Conservation (phyloP, 805 yeast species). For the Sugiyamaella americana region DNA sequence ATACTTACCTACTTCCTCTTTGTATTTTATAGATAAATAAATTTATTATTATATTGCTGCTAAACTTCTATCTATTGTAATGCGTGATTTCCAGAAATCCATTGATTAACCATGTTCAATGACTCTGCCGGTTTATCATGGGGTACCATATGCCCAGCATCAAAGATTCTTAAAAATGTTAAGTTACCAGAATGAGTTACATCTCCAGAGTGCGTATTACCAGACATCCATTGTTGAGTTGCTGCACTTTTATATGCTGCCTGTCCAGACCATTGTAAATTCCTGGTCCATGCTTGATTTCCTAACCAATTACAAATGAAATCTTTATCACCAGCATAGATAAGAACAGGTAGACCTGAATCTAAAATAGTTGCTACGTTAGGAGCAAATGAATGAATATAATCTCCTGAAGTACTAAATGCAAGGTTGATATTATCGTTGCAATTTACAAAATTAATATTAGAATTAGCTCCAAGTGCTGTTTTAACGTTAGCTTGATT, state of each 20-base stretch:
- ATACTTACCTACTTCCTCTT: too few species aligned
- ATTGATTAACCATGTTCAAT: constrained; percentile 72
- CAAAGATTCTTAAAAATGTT: constrained; percentile 73
- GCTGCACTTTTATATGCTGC: constrained; percentile 41
- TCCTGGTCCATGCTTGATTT: constrained; percentile 70
- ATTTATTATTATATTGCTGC: too few species aligned
- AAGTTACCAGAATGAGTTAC: constrained; percentile 56
- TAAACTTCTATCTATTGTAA: too few species aligned
- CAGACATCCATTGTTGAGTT: constrained; percentile 28
- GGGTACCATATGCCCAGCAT: constrained; percentile 95
- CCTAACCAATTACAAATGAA: constrained; percentile 88
- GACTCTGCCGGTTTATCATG: constrained; percentile 69
- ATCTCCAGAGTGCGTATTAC: constrained; percentile 51
- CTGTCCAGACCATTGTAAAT: constrained; percentile 50
- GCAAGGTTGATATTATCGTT: not conserved
- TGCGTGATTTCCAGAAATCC: constrained; percentile 47
- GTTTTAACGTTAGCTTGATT: constrained; percentile 49
- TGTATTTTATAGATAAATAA: too few species aligned
- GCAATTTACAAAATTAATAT: constrained; percentile 39
- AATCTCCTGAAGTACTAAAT: constrained; percentile 45
- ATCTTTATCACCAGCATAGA: constrained; percentile 86
- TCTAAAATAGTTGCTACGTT: constrained; percentile 71
- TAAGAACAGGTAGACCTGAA: constrained; percentile 54
- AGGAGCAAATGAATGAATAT: constrained; percentile 74
- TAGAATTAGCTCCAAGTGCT: constrained; percentile 50